Percentiles rank a stretch among this genome's conserved stretches.
Evolutionary conservation across 2,329 filamentous ascomycete species (phyloP).

Genomic region (Beauveria scarabaeidicola): DNA sequence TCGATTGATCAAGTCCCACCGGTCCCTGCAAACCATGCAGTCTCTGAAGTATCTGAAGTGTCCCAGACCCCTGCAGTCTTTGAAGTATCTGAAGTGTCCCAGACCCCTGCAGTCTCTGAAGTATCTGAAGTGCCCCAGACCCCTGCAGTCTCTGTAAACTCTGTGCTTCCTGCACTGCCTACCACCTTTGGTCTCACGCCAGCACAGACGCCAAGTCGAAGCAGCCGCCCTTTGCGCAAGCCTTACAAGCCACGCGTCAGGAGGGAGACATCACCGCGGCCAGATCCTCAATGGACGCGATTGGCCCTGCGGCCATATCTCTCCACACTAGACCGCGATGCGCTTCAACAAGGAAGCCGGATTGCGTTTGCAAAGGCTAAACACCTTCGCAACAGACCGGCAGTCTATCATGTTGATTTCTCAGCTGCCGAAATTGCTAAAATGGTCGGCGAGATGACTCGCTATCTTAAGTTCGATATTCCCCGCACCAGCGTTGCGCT

Average conservation of each 20-base stretch:
- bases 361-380: background rate
- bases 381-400: background rate
- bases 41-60: background rate
- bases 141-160: background rate
- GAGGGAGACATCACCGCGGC: background rate
- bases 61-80: background rate
- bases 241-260: background rate
- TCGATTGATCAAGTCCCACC: background rate
- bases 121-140: too few relatives aligned
- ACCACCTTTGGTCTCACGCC: background rate
- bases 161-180: background rate
- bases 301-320: background rate
- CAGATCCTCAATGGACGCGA: background rate
- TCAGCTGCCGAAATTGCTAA: slow-evolving; percentile 27
- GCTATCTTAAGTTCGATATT: slow-evolving; percentile 10
- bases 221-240: background rate
- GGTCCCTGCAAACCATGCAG: background rate
- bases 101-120: background rate
- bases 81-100: background rate
- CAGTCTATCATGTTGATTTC: slow-evolving; percentile 39
- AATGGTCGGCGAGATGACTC: slow-evolving; percentile 18
- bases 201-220: background rate
- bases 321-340: background rate
- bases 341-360: background rate
- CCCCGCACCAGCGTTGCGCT: slow-evolving; percentile 14